phyloP scores from a whole-genome alignment of 441 rosid genomes.

The Biscutella laevigata region DNA sequence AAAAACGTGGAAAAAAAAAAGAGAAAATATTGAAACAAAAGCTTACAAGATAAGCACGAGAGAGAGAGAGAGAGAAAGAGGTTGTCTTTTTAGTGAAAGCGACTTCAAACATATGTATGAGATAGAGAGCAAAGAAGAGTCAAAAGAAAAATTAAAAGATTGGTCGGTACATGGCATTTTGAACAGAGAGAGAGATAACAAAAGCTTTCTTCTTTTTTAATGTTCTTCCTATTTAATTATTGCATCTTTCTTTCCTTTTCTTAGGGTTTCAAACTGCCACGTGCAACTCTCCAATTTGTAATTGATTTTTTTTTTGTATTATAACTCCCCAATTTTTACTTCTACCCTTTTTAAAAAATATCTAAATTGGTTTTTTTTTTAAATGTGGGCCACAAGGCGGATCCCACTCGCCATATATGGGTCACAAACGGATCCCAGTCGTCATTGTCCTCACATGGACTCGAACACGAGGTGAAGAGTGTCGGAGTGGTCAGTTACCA shows the following conservation, averaged over 20 bases:
- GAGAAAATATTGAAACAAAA: constrained; percentile 12
- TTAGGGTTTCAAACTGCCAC: constrained; percentile 27
- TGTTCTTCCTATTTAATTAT: constrained; percentile 1
- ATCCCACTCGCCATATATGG: too few species aligned
- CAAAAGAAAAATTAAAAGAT: constrained; percentile 23
- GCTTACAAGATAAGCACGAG: constrained; percentile 53
- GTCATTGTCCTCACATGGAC: too few species aligned
- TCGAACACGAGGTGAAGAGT: too few species aligned
- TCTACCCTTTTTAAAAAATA: not conserved
- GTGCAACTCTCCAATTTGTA: constrained; percentile 12
- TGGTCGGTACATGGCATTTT: constrained; percentile 20
- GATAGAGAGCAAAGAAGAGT: not conserved
- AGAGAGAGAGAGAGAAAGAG: constrained; percentile 24
- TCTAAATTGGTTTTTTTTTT: too few species aligned
- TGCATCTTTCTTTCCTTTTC: constrained; percentile 16
- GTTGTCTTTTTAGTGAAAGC: constrained; percentile 51
- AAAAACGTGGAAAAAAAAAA: constrained; percentile 6
- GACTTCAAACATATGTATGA: constrained; percentile 30
- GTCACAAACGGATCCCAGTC: too few species aligned
- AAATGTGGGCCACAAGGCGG: too few species aligned
- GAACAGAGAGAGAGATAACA: constrained; percentile 8
- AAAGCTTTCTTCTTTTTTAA: not conserved
- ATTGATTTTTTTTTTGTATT: not conserved
- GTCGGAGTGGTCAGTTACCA: too few species aligned
- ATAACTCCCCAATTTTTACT: not conserved